phyloP scores from a whole-genome alignment of 2,329 filamentous ascomycete species.

The Diaporthe vexans region DNA sequence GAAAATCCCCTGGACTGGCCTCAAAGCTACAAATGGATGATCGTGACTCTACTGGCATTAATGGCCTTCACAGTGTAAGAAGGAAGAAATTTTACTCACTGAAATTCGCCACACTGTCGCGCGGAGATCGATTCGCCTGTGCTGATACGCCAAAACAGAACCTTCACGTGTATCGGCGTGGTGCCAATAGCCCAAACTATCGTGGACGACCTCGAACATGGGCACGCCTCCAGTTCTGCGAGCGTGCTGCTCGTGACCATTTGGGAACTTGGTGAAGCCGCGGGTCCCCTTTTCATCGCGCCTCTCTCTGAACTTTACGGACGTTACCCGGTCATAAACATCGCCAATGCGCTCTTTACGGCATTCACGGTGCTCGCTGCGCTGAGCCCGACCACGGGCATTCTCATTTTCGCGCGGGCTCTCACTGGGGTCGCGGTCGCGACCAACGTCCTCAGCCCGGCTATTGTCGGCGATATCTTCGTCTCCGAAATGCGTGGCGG shows the following conservation, averaged over 20 bases:
- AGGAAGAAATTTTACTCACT: not conserved
- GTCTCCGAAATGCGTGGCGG: slow-evolving; percentile 68
- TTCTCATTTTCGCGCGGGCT: slow-evolving; percentile 67
- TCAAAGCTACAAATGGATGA: slow-evolving; percentile 63
- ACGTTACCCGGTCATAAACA: slow-evolving; percentile 67
- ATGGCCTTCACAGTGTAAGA: slow-evolving; percentile 70
- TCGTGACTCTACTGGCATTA: slow-evolving; percentile 66
- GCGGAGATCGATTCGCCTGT: not conserved
- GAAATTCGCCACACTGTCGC: not conserved
- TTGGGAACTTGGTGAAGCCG: slow-evolving; percentile 77
- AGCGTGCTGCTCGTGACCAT: slow-evolving; percentile 77
- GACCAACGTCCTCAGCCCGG: slow-evolving; percentile 73
- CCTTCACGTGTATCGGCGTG: slow-evolving; percentile 70
- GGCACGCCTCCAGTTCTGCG: slow-evolving; percentile 59
- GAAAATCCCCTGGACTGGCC: slow-evolving; percentile 70
- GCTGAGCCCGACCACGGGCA: slow-evolving; percentile 57
- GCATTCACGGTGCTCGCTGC: slow-evolving; percentile 62
- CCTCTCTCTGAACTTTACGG: slow-evolving; percentile 74
- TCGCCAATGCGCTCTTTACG: slow-evolving; percentile 66
- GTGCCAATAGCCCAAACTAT: slow-evolving; percentile 68
- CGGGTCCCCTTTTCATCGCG: slow-evolving; percentile 72
- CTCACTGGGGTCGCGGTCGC: slow-evolving; percentile 74
- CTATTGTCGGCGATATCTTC: slow-evolving; percentile 76
- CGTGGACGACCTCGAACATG: slow-evolving; percentile 59
- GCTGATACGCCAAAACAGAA: slow-evolving; percentile 53